Conservation (phyloP, 306 rosid species). For the Cyclanthera cordifolia region DNA sequence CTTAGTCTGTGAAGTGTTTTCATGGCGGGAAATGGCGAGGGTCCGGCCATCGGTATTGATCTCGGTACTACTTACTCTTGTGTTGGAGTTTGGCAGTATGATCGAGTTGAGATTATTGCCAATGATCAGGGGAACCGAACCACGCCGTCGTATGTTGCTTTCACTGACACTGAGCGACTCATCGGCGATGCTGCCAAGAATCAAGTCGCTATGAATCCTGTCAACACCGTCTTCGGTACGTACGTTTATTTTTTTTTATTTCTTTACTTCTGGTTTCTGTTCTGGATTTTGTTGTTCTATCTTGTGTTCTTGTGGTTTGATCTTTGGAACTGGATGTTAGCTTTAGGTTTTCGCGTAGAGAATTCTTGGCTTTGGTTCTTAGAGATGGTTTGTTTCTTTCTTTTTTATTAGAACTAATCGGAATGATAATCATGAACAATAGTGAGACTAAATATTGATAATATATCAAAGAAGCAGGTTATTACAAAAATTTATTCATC, state of each 20-base stretch:
- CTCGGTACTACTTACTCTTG: constrained; percentile 72
- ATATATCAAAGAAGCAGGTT: background rate
- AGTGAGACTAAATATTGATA: background rate
- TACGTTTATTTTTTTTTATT: background rate
- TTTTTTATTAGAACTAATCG: background rate
- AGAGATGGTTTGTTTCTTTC: background rate
- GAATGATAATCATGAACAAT: background rate
- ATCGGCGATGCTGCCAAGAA: no score
- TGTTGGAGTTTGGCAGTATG: constrained; percentile 85
- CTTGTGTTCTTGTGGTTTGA: background rate
- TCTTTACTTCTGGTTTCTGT: background rate
- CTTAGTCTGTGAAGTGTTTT: background rate
- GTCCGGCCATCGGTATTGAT: constrained; percentile 78
- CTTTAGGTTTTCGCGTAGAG: background rate
- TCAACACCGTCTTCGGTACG: constrained; percentile 14
- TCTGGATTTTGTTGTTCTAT: background rate
- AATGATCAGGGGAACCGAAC: constrained; percentile 77
- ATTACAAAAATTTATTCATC: no score
- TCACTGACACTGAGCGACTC: no score
- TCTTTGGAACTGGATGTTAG: background rate
- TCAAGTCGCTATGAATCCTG: no score
- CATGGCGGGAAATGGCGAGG: constrained; percentile 71
- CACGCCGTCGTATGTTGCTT: constrained; percentile 49
- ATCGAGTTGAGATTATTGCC: constrained; percentile 67
- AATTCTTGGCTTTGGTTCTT: background rate